Base-by-base conservation (phyloP, 192 early-diverging fungal species). In the Backusella circina region DNA sequence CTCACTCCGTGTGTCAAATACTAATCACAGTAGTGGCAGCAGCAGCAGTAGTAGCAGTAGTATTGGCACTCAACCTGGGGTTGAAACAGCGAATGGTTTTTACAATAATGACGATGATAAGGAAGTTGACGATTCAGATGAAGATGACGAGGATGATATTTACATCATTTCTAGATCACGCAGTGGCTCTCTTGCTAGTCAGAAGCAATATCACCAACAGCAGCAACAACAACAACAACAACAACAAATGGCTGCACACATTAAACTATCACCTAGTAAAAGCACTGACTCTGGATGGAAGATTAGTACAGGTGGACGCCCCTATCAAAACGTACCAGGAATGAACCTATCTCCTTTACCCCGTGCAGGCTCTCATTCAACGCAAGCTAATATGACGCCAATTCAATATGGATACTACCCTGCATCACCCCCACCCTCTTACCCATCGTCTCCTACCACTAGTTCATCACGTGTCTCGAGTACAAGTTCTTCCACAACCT, bases 341-440 rank as follows among this genome's bases (percentile, higher is more conserved):
- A 76, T 80, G 79, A 76, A 75, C n/a, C 38, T 80, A 23, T 71
- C 75, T 16, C 79, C 79, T 28, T 69, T 80, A 21, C 79, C 79
- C 15, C 75, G 79, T 66, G 38, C 61, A 31, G 65, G n/a, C 51
- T 37, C 50, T 26, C 30, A 44, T 65, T 31, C 37, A 16, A 57
- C 36, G 0, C 67, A 36, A 77, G 51, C 50, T 26, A 51, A 51
- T 51, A 51, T 51, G 50, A 61, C 54, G 23, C 23, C 54, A 28
- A 28, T 61, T 12, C 69, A 78, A 3, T 69, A 73, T 33, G 67
- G 35, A 10, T 80, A 85, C 51, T 83, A 82, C 39, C 86, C 84
- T 36, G 81, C 76, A n/a, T 87, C 86, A 5, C 86, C 86, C 16
- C 86, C 86, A 9, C 83, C 84, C 2, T 87, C 86, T 3, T 41